Base-by-base conservation (phyloP, 306 rosid species). In the Glycine latifolia region DNA sequence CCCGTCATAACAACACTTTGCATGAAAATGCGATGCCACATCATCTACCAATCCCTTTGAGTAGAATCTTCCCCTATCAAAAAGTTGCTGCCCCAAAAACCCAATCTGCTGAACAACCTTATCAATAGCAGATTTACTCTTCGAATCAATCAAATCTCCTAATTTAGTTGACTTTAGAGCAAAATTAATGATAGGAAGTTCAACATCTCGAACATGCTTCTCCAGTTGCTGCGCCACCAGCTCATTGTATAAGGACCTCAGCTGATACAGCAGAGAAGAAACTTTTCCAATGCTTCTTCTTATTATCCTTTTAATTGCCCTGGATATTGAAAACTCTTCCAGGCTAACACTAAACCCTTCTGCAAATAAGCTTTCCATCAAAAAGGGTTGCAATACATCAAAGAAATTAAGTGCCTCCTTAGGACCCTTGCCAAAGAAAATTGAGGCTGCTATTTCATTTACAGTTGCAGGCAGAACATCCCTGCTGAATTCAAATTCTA, bases 81-180 rank as follows among this genome's bases (percentile, higher is more conserved):
- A 91, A 56, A 95, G 91, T 71, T 95, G 99, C 67, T 87, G 68
- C 44, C 99, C 99, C 13, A 95, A 86, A 71, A 95, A 93, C 47
- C 99, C 99, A 78, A 93, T 90, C 68, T 95, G 99, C 79, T 95
- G 99, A 61, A 87, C 91, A 33, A 91, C 87, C 77, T 90, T 95
- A 78, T 87, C 91, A 44, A 87, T 71, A 39, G 98, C 91, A 0
- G 97, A 91, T 83, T 87, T 95, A 85, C 97, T 95, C 87, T 86
- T 95, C 3, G 94, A 78, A 69, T 91, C 98, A 0, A 95, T 84
- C 76, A 95, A 76, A 81, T 88, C 87, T 17, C 98, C 97, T 67
- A 95, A 79, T 71, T 86, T 81, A 15, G 97, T 87, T 35, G 92
- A 90, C 82, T 87, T 89, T 41, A 87, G 47, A 72, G 90, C 88